These are phyloP conservation scores for Spathaspora gorwiae DNA, from an alignment of 805 yeast genomes.

Conservation along the genomic window DNA sequence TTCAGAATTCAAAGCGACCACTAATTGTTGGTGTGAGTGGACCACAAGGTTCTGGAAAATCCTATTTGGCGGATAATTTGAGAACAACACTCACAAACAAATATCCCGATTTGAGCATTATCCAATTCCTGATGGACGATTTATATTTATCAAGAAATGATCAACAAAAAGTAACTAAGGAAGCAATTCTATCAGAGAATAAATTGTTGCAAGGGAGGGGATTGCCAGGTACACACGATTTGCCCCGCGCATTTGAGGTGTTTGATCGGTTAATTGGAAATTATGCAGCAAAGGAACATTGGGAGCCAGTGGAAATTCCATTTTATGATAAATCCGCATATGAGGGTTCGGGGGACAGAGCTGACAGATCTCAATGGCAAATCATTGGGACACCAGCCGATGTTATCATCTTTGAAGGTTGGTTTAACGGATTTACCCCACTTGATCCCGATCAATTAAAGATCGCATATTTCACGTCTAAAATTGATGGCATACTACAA, in stretches of 20 bases:
- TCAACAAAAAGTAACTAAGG: constrained; percentile 44
- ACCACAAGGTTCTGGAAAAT: constrained; percentile 80
- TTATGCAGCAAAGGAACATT: not conserved
- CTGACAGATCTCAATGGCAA: constrained; percentile 36
- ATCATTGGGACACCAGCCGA: constrained; percentile 40
- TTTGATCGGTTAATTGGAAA: constrained; percentile 27
- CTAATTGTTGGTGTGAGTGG: constrained; percentile 58
- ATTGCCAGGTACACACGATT: constrained; percentile 90
- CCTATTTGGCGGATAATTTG: constrained; percentile 48
- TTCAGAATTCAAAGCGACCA: constrained; percentile 26
- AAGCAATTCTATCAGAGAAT: constrained; percentile 37
- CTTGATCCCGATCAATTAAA: constrained; percentile 19
- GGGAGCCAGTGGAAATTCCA: constrained; percentile 42
- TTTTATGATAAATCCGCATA: constrained; percentile 71
- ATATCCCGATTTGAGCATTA: constrained; percentile 35
- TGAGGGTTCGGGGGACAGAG: constrained; percentile 78
- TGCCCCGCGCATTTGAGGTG: constrained; percentile 37
- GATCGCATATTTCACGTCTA: constrained; percentile 15
- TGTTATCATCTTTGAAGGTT: constrained; percentile 81
- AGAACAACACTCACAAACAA: constrained; percentile 22
- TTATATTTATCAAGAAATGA: constrained; percentile 66
- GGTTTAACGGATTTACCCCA: constrained; percentile 78
- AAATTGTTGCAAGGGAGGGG: constrained; percentile 73
- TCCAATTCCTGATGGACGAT: constrained; percentile 78
- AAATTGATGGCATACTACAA: constrained; percentile 15